phyloP scores from a whole-genome alignment of 75 land plant genomes.

The Sequoia sempervirens region DNA sequence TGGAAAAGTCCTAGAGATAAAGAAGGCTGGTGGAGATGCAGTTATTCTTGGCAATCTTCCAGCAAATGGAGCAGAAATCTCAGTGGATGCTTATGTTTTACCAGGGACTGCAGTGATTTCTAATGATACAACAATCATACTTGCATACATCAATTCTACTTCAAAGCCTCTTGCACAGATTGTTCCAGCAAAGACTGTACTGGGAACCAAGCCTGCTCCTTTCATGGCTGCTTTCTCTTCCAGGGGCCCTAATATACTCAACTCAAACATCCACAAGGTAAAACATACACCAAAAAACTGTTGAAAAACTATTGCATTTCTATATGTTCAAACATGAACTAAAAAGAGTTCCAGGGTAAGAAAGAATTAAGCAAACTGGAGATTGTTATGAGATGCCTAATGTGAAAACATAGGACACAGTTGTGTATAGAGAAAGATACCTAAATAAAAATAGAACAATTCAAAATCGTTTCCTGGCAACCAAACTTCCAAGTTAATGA shows the following conservation, averaged over 20 bases:
- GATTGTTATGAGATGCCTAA: too few relatives aligned
- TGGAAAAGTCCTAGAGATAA: conserved; percentile 53
- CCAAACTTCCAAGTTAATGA: too few relatives aligned
- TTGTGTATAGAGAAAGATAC: too few relatives aligned
- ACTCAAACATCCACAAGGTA: conserved; percentile 80
- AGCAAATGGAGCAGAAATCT: conserved; percentile 29
- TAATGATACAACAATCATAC: conserved; percentile 21
- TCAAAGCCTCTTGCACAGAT: conserved; percentile 46
- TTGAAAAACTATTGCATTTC: neutral
- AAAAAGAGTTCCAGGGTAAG: neutral
- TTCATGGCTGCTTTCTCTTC: conserved; percentile 72
- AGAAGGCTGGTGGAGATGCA: conserved; percentile 64
- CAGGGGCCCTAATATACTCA: conserved; percentile 59
- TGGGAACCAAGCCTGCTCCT: conserved; percentile 56
- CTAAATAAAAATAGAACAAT: too few relatives aligned
- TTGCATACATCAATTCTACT: conserved; percentile 49
- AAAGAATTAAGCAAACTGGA: neutral
- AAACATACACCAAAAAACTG: neutral
- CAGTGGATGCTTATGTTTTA: conserved; percentile 43
- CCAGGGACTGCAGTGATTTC: conserved; percentile 47
- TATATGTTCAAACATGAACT: neutral
- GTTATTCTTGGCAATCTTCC: conserved; percentile 44
- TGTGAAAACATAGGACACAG: too few relatives aligned
- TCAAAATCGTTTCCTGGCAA: too few relatives aligned
- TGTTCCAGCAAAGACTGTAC: conserved; percentile 36